phyloP scores from a whole-genome alignment of 2,329 filamentous ascomycete species.

The Dactylellina haptotyla region DNA sequence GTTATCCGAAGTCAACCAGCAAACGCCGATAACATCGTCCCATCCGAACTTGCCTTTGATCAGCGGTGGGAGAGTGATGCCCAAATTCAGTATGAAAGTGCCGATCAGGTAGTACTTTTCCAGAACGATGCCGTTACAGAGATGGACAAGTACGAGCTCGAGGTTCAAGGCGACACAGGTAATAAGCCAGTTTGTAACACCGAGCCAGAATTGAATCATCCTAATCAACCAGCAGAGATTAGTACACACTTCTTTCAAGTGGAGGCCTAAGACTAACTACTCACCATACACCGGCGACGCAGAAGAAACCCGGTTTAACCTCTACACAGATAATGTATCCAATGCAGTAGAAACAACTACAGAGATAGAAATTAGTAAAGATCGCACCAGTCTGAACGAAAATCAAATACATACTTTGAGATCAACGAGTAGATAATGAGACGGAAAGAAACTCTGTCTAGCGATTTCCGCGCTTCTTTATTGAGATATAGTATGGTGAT shows the following conservation, averaged over 20 bases:
- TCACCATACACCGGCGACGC: constrained; percentile 41
- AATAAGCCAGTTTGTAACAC: constrained; percentile 57
- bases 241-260: background rate
- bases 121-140: constrained; percentile 53
- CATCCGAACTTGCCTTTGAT: constrained; percentile 57
- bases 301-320: constrained; percentile 55
- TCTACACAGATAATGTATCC: constrained; percentile 57
- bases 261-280: constrained; percentile 2
- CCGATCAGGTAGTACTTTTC: constrained; percentile 56
- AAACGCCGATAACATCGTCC: constrained; percentile 56
- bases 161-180: constrained; percentile 57
- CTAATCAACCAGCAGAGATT: constrained; percentile 25
- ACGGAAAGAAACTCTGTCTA: constrained; percentile 56
- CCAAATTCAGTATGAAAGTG: constrained; percentile 54
- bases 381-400: background rate
- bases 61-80: constrained; percentile 55
- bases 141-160: constrained; percentile 56
- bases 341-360: constrained; percentile 56
- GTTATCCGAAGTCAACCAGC: constrained; percentile 55
- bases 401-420: constrained; percentile 51
- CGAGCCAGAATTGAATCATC: constrained; percentile 58
- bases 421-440: constrained; percentile 56
- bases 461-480: constrained; percentile 41
- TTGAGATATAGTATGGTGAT: constrained; percentile 52
- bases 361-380: no score